These are phyloP conservation scores for Dactylonectria estremocensis DNA, from an alignment of 2,329 filamentous ascomycete species.

Conservation along the genomic window DNA sequence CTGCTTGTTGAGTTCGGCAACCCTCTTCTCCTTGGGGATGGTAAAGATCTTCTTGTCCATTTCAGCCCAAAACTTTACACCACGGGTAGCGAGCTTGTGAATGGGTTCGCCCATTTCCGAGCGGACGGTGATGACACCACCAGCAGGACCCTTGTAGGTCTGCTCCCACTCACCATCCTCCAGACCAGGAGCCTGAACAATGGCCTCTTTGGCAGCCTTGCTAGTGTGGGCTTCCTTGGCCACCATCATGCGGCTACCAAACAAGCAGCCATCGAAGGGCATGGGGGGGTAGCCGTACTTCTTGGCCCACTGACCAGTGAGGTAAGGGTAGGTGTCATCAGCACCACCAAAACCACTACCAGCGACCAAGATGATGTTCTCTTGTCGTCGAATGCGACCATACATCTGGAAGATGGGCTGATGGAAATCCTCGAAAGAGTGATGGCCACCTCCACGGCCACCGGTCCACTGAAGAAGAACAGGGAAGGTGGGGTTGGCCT, in stretches of 20 bases:
- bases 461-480: constrained; percentile 96
- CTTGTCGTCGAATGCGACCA: constrained; percentile 84
- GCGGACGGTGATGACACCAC: constrained; percentile 94
- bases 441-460: constrained; percentile 92
- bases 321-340: constrained; percentile 92
- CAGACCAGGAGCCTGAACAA: constrained; percentile 87
- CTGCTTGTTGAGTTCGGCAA: constrained; percentile 89
- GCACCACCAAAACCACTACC: constrained; percentile 93
- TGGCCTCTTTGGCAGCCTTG: constrained; percentile 89
- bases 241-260: constrained; percentile 95
- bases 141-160: constrained; percentile 91
- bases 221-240: constrained; percentile 94
- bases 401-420: constrained; percentile 94
- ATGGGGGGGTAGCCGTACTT: constrained; percentile 91
- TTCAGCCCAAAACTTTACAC: constrained; percentile 97
- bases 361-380: constrained; percentile 90
- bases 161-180: constrained; percentile 91
- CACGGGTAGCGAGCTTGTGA: constrained; percentile 97
- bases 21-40: constrained; percentile 93
- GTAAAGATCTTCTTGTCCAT: constrained; percentile 99
- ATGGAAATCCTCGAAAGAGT: constrained; percentile 97
- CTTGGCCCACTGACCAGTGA: constrained; percentile 90
- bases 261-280: constrained; percentile 93
- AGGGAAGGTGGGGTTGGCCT: constrained; percentile 94
- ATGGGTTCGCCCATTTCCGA: constrained; percentile 99